phyloP scores from a whole-genome alignment of 306 rosid genomes.

The Trifolium dubium region DNA sequence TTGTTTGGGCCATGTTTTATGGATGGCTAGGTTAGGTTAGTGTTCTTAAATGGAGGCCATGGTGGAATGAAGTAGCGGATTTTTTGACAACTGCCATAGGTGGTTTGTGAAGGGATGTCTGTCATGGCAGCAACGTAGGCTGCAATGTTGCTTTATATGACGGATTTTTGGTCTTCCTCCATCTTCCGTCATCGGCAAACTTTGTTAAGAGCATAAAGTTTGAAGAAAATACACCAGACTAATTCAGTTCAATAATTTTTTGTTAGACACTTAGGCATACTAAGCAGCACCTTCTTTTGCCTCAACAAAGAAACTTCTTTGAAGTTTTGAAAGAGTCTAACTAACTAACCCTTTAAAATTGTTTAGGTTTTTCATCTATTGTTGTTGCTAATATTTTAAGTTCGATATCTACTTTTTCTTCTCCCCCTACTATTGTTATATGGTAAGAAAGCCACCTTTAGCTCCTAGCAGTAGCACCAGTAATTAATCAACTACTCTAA shows the following conservation, averaged over 20 bases:
- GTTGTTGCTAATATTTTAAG: neutral
- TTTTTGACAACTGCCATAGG: neutral
- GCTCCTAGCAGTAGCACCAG: neutral
- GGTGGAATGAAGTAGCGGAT: too few relatives aligned
- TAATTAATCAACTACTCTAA: neutral
- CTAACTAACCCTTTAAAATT: neutral
- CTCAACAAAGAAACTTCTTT: neutral
- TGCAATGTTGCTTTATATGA: neutral
- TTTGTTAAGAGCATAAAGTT: too few relatives aligned
- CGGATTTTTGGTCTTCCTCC: neutral
- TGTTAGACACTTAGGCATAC: neutral
- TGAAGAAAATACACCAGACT: too few relatives aligned
- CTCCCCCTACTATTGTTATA: neutral
- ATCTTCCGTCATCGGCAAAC: neutral
- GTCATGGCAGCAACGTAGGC: neutral
- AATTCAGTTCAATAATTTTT: neutral
- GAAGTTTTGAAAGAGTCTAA: neutral
- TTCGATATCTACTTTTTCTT: neutral
- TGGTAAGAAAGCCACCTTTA: constrained; percentile 2
- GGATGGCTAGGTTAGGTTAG: neutral
- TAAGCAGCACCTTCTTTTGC: neutral
- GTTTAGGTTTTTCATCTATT: neutral
- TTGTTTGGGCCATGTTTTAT: neutral
- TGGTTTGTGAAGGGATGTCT: neutral
- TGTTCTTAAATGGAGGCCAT: neutral